These are phyloP conservation scores for Neurospora sp. DNA, from an alignment of 495 filamentous ascomycete species.

Conservation along the genomic window DNA sequence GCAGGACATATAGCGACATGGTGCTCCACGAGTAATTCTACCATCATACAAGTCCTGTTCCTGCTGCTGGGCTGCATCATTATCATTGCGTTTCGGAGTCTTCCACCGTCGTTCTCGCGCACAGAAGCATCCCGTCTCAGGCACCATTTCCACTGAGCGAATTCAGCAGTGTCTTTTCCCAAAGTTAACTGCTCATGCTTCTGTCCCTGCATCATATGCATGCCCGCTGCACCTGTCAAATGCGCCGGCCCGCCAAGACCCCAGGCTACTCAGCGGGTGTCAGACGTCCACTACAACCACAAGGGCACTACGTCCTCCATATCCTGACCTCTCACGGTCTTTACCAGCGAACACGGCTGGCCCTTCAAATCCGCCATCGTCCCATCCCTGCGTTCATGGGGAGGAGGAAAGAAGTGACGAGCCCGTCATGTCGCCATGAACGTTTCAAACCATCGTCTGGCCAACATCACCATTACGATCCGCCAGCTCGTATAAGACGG, in stretches of 20 bases:
- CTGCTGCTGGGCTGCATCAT: not conserved
- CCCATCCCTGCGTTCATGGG: not conserved
- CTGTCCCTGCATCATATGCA: not conserved
- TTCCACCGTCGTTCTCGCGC: not conserved
- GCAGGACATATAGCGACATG: not conserved
- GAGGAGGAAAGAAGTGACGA: not conserved
- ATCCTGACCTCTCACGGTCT: not conserved
- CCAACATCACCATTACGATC: not conserved
- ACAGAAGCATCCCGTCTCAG: not conserved
- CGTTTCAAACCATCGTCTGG: not conserved
- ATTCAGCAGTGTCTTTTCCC: not conserved
- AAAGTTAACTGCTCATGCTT: not conserved
- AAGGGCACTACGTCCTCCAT: not conserved
- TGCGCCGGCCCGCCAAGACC: not conserved
- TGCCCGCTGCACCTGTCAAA: not conserved
- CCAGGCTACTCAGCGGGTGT: not conserved
- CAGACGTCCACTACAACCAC: not conserved
- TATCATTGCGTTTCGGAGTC: not conserved
- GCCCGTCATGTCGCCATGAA: not conserved
- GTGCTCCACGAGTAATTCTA: not conserved
- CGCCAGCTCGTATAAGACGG: not conserved
- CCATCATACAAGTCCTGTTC: not conserved
- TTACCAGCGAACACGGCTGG: not conserved
- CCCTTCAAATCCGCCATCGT: not conserved
- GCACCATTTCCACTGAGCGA: not conserved